These are phyloP conservation scores for Perkinsus marinus DNA, from an alignment of 169 alveolate species.

Conservation along the genomic window DNA sequence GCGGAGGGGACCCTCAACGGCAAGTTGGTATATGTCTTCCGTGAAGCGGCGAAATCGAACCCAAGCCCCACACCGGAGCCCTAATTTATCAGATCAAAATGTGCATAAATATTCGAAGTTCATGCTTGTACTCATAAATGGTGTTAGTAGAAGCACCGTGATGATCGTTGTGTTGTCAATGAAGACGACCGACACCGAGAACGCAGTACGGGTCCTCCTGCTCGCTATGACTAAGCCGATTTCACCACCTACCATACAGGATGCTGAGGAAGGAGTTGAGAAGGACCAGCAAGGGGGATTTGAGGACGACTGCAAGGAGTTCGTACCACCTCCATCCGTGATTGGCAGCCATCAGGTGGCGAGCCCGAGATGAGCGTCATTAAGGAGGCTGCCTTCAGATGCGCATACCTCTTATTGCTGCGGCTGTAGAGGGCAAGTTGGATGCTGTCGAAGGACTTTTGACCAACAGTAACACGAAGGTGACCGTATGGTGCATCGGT, in stretches of 20 bases:
- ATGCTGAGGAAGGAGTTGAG: not conserved
- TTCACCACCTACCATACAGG: not conserved
- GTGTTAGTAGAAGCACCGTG: too few species aligned
- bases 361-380: not conserved
- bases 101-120: too few species aligned
- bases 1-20: slow-evolving; percentile 1
- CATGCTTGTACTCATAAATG: too few species aligned
- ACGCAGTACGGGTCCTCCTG: not conserved
- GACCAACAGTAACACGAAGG: not conserved
- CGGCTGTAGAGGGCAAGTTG: not conserved
- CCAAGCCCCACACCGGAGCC: not conserved
- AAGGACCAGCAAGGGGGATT: not conserved
- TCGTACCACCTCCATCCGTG: not conserved
- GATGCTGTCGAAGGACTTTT: not conserved
- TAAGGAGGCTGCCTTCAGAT: not conserved
- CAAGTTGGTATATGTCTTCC: not conserved
- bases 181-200: too few species aligned
- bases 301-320: not conserved
- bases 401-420: not conserved
- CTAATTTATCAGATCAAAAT: too few species aligned
- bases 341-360: not conserved
- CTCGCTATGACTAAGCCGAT: not conserved
- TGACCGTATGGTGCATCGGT: not conserved
- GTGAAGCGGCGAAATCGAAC: not conserved
- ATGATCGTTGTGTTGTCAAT: too few species aligned